Evolutionary conservation across 1,139 yeast genomes (phyloP).

Genomic region (Debaryomyces subglobosus): DNA sequence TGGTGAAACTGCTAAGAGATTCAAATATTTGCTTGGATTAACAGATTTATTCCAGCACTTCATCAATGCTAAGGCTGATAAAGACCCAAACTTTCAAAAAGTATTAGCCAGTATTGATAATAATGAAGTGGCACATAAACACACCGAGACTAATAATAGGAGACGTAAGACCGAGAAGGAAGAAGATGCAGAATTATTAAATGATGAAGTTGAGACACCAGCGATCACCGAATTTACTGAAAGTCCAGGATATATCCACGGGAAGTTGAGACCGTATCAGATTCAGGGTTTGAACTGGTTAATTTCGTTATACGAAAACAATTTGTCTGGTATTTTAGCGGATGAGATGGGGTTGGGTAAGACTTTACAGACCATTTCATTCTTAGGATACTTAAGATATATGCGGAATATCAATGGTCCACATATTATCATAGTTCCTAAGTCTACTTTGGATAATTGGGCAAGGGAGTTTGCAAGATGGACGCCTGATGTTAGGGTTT

Average conservation of each 20-base stretch:
- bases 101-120: slow-evolving; percentile 45
- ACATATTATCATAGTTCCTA: slow-evolving; percentile 74
- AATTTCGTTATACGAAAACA: slow-evolving; percentile 78
- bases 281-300: slow-evolving; percentile 94
- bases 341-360: slow-evolving; percentile 99
- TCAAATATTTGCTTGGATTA: slow-evolving; percentile 64
- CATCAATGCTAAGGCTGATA: slow-evolving; percentile 65
- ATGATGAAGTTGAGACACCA: slow-evolving; percentile 52
- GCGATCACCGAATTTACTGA: slow-evolving; percentile 60
- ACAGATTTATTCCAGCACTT: slow-evolving; percentile 73
- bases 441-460: slow-evolving; percentile 83
- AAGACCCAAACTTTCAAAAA: slow-evolving; percentile 58
- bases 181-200: slow-evolving; percentile 68
- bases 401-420: slow-evolving; percentile 67
- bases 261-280: slow-evolving; percentile 77
- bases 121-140: slow-evolving; percentile 25
- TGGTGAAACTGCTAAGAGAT: slow-evolving; percentile 60
- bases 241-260: slow-evolving; percentile 66
- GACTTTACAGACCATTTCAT: slow-evolving; percentile 90
- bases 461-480: slow-evolving; percentile 72
- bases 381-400: slow-evolving; percentile 71
- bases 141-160: slow-evolving; percentile 28
- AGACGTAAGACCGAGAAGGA: slow-evolving; percentile 68
- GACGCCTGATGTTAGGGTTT: slow-evolving; percentile 75
- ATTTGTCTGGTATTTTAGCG: slow-evolving; percentile 88